phyloP scores from a whole-genome alignment of 768 basidiomycete species.

The Naematelia aurantialba region DNA sequence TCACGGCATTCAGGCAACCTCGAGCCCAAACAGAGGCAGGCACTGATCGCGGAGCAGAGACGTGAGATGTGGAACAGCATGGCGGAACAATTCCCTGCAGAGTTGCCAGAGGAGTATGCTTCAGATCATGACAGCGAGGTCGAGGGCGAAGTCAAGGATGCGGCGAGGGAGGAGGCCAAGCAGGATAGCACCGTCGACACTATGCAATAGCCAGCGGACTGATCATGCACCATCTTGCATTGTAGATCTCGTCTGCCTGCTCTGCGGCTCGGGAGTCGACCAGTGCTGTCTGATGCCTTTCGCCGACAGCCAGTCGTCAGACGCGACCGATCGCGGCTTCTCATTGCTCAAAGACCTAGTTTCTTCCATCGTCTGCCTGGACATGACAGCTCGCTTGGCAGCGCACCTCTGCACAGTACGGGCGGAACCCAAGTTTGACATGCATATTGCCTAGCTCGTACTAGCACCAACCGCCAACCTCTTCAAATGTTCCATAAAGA shows the following conservation, averaged over 20 bases:
- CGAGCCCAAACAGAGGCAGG: slow-evolving; percentile 26
- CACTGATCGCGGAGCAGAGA: slow-evolving; percentile 37
- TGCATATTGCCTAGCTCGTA: slow-evolving; percentile 35
- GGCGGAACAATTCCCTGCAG: slow-evolving; percentile 7
- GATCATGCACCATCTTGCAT: background rate
- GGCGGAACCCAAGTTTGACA: background rate
- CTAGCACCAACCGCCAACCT: slow-evolving; percentile 60
- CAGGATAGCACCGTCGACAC: background rate
- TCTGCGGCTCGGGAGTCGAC: background rate
- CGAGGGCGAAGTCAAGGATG: too few relatives aligned
- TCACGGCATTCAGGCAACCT: slow-evolving; percentile 36
- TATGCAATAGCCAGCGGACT: background rate
- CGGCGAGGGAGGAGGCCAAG: background rate
- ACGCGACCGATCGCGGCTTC: too few relatives aligned
- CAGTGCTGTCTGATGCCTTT: too few relatives aligned
- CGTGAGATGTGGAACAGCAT: slow-evolving; percentile 45
- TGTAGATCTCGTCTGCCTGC: background rate
- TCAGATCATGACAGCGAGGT: too few relatives aligned
- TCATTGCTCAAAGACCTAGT: too few relatives aligned
- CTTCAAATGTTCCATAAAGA: slow-evolving; percentile 77
- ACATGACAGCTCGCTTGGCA: too few relatives aligned
- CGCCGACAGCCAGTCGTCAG: too few relatives aligned
- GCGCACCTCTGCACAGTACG: too few relatives aligned
- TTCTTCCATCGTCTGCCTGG: too few relatives aligned
- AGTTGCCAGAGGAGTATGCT: background rate